Base-by-base conservation (phyloP, 345 rosid species). In the Euphorbia pulcherrima region DNA sequence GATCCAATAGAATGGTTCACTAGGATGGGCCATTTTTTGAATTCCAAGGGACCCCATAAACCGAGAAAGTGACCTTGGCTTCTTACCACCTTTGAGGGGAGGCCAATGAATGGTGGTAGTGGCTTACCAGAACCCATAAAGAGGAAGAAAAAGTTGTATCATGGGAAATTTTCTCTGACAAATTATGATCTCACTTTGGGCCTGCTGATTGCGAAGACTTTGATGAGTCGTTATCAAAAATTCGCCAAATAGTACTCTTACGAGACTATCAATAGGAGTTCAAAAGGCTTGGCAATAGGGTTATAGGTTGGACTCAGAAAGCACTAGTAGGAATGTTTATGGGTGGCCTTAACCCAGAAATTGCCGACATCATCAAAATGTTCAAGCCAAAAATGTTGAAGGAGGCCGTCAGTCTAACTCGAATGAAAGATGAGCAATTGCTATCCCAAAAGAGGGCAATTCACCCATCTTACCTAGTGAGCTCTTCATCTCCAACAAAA, bases 401-500 rank as follows among this genome's bases (percentile, higher is more conserved):
- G 6, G 28, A 53, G 0, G 57, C 27, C 5, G 23, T 53, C 9
- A 23, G 28, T 14, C 2, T 68, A 2, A 44, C 64, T 0, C 0
- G 44, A 6, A 68, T 68, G 63, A 8, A 55, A 26, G 72, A 68
- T 21, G 64, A 56, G 6, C 41, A 68, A 12, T 27, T 67, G 0
- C 4, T 10, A 23, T 2, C 1, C 8, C 7, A 26, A 12, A 1
- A 39, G 44, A 39, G 44, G 12, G 11, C 2, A 39, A 4, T 9
- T 39, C 10, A 4, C 4, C 6, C 6, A 39, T 39, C 44, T 6
- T 12, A 39, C 4, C 40, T 39, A 6, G 1, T 39, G 6, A 4
- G 1, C 44, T 4, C 10, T 5, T 39, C 44, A 2, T 39, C 10
- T 8, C 40, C 40, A 39, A 39, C 7, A 4, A 39, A 6, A 6